Conservation (phyloP, 495 filamentous ascomycete genomes). For the Gamarada debralockiae region DNA sequence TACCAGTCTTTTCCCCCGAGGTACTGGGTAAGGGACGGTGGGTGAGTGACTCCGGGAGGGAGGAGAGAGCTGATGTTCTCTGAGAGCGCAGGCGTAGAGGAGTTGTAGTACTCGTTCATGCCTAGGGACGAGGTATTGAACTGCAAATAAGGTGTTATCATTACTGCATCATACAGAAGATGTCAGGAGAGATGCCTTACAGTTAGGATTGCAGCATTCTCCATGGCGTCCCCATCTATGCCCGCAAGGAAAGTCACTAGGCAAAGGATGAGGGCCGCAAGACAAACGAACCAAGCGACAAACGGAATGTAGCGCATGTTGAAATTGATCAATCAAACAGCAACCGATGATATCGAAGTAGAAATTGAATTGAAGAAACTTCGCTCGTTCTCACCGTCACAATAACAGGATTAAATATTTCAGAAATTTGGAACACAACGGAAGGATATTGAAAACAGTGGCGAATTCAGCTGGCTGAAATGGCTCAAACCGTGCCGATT, state of each 20-base stretch:
- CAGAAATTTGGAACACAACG: slow-evolving; percentile 8
- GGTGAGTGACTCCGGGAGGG: slow-evolving; percentile 7
- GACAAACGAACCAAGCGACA: slow-evolving; percentile 8
- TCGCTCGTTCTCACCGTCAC: slow-evolving; percentile 5
- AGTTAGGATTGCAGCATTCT: slow-evolving; percentile 4
- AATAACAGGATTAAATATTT: slow-evolving; percentile 6
- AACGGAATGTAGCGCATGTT: slow-evolving; percentile 9
- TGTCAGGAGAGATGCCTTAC: slow-evolving; percentile 7
- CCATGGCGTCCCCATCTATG: slow-evolving; percentile 6
- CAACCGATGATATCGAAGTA: slow-evolving; percentile 3
- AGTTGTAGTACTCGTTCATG: slow-evolving; percentile 7
- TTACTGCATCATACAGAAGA: slow-evolving; percentile 3
- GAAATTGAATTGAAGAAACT: slow-evolving; percentile 4
- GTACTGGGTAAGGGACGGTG: slow-evolving; percentile 5
- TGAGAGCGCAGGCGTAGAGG: slow-evolving; percentile 5
- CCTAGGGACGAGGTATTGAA: slow-evolving; percentile 10
- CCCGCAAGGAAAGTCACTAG: slow-evolving; percentile 6
- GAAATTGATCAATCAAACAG: slow-evolving; percentile 7
- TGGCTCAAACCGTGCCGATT: slow-evolving; percentile 6
- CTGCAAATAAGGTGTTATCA: slow-evolving; percentile 4
- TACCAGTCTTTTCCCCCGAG: slow-evolving; percentile 7
- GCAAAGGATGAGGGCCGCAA: slow-evolving; percentile 8
- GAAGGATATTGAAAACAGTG: slow-evolving; percentile 7
- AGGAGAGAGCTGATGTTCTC: slow-evolving; percentile 7
- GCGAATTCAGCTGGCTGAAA: slow-evolving; percentile 5